These are phyloP conservation scores for Madurella fahalii DNA, from an alignment of 2,329 filamentous ascomycete genomes.

Conservation along the genomic window DNA sequence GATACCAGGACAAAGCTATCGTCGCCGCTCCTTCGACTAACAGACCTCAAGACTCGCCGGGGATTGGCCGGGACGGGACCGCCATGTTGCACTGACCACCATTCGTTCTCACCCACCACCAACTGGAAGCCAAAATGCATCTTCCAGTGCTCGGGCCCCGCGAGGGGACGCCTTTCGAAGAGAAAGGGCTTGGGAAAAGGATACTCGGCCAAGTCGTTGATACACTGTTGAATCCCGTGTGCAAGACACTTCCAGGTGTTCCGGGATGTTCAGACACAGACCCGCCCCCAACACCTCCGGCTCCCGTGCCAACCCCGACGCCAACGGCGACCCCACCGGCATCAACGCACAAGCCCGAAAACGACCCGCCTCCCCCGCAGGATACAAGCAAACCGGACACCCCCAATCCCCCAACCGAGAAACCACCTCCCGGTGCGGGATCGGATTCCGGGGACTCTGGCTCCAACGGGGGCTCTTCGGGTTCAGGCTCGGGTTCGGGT, in stretches of 20 bases:
- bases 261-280: slow-evolving; percentile 4
- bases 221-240: slow-evolving; percentile 2
- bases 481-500: not conserved
- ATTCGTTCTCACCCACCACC: not conserved
- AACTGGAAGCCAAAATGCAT: slow-evolving; percentile 7
- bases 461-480: not conserved
- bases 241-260: not conserved
- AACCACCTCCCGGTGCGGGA: not conserved
- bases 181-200: slow-evolving; percentile 4
- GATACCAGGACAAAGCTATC: not conserved
- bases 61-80: not conserved
- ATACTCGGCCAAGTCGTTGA: slow-evolving; percentile 1
- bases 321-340: slow-evolving; percentile 1
- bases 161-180: not conserved
- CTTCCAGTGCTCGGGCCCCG: not conserved
- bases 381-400: not conserved
- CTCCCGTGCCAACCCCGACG: not conserved
- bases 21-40: not conserved
- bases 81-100: slow-evolving; percentile 3
- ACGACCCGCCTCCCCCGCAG: not conserved
- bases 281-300: not conserved
- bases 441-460: not conserved
- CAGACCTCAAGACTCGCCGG: not conserved
- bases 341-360: slow-evolving; percentile 1
- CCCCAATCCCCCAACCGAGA: not conserved